phyloP scores from a whole-genome alignment of 305 asterid genomes.

The Fraxinus nigra region DNA sequence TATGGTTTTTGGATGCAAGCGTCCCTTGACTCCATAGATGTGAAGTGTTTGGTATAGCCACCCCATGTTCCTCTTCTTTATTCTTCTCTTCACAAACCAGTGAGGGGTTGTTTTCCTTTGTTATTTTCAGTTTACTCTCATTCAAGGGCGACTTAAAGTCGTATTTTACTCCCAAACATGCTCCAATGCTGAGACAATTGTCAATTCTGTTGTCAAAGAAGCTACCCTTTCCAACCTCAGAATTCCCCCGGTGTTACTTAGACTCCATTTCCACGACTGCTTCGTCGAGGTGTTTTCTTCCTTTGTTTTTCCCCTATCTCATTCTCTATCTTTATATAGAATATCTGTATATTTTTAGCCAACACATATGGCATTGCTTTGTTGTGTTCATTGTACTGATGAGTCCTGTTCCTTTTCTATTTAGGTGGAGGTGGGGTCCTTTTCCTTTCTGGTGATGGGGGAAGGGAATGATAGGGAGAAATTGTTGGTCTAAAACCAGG shows the following conservation, averaged over 20 bases:
- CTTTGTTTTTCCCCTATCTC: not conserved
- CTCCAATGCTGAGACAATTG: conserved; percentile 37
- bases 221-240: conserved; percentile 22
- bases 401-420: not conserved
- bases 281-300: conserved; percentile 34
- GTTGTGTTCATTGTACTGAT: not conserved
- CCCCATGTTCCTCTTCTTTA: not conserved
- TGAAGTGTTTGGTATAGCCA: not conserved
- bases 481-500: not conserved
- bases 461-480: not conserved
- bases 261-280: conserved; percentile 43
- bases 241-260: conserved; percentile 30
- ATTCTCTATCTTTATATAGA: not conserved
- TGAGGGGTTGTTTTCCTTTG: not conserved
- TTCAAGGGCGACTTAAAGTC: conserved; percentile 27
- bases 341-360: not conserved
- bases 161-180: conserved; percentile 45
- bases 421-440: not conserved
- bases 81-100: not conserved
- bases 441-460: not conserved
- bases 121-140: not conserved
- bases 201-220: conserved; percentile 31
- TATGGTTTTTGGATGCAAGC: not conserved
- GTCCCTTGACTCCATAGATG: not conserved
- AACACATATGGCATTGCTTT: not conserved